Conservation (phyloP, 2,329 filamentous ascomycete genomes). For the Colletotrichum eremochloae region DNA sequence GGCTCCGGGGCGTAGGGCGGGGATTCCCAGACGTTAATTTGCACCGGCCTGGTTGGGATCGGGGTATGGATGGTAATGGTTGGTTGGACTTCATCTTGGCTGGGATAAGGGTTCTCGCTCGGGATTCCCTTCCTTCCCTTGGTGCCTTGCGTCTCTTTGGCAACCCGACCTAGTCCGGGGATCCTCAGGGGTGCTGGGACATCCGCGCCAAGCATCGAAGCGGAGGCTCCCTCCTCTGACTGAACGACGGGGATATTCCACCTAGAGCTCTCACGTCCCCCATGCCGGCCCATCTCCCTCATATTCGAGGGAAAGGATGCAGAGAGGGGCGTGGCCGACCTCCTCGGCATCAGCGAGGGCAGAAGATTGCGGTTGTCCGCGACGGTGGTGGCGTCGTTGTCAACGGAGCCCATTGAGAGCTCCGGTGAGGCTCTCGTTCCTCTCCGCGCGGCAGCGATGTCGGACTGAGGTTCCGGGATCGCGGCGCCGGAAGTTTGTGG, state of each 20-base stretch:
- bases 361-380: not conserved
- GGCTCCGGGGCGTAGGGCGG: not conserved
- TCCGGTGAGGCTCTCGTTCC: not conserved
- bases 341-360: not conserved
- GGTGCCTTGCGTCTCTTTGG: too few species aligned
- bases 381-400: not conserved
- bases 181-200: not conserved
- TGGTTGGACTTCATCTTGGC: not conserved
- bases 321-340: not conserved
- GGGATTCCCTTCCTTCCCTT: too few species aligned
- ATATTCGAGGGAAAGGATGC: not conserved
- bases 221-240: not conserved
- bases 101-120: not conserved
- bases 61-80: not conserved
- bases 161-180: not conserved
- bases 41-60: not conserved
- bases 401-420: not conserved
- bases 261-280: not conserved
- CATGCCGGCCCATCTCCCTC: not conserved
- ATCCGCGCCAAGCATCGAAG: not conserved
- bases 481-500: not conserved
- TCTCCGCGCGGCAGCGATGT: not conserved
- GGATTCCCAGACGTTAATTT: not conserved
- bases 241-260: not conserved
- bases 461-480: not conserved